Evolutionary conservation across 805 yeast species (phyloP).

Genomic region (Schwanniomyces vanrijiae): DNA sequence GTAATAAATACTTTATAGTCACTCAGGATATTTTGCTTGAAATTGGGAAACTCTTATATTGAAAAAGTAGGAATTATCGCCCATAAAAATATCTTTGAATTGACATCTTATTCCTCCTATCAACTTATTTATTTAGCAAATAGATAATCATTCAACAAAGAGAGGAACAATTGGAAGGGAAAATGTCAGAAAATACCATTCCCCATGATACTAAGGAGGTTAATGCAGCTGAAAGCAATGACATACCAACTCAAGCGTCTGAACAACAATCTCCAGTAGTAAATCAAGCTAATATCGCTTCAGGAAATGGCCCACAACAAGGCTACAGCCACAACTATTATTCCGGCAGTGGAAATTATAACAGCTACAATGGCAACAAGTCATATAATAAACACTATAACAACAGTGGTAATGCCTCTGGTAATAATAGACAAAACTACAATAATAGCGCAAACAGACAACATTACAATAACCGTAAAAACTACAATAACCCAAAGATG

Average conservation of each 20-base stretch:
- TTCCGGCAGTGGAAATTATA: slow-evolving; percentile 8
- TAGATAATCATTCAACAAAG: background rate
- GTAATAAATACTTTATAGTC: slow-evolving; percentile 1
- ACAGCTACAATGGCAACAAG: slow-evolving; percentile 7
- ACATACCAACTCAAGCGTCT: background rate
- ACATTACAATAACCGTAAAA: slow-evolving; percentile 11
- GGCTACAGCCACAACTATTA: slow-evolving; percentile 4
- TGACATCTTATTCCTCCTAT: slow-evolving; percentile 1
- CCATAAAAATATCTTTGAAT: slow-evolving; percentile 1
- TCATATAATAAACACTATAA: slow-evolving; percentile 11
- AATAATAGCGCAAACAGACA: slow-evolving; percentile 11
- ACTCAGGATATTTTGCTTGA: slow-evolving; percentile 1
- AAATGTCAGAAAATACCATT: slow-evolving; percentile 16
- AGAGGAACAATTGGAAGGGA: slow-evolving; percentile 3
- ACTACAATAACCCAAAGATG: slow-evolving; percentile 16
- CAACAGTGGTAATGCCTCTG: slow-evolving; percentile 5
- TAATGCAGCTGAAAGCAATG: background rate
- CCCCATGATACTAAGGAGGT: slow-evolving; percentile 5
- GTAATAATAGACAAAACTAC: slow-evolving; percentile 11
- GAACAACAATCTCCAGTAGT: background rate
- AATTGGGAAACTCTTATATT: slow-evolving; percentile 3
- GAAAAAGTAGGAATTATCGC: background rate
- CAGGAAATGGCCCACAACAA: slow-evolving; percentile 1
- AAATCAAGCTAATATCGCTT: background rate
- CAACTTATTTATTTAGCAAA: background rate